Percentiles rank a stretch among this genome's conserved stretches.
These are phyloP conservation scores for Fusarium haematococcum DNA, from an alignment of 2,329 filamentous ascomycete species.

Conservation along the genomic window DNA sequence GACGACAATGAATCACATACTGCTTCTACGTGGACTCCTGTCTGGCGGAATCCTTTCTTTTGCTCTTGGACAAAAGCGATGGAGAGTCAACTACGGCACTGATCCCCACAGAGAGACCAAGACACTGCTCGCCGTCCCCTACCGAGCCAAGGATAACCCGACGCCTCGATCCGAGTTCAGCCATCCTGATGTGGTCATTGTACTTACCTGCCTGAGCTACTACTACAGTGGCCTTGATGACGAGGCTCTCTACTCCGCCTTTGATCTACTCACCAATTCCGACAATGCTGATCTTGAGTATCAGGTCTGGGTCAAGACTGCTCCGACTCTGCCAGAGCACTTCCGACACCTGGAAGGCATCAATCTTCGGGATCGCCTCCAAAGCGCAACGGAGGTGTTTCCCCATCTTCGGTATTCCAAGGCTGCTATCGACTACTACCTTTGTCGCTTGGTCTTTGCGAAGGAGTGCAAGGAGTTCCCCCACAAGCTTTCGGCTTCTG, in stretches of 20 bases:
- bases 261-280: constrained; percentile 60
- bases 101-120: constrained; percentile 54
- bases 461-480: constrained; percentile 73
- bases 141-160: constrained; percentile 69
- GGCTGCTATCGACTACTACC: constrained; percentile 71
- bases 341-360: constrained; percentile 62
- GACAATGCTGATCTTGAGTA: constrained; percentile 68
- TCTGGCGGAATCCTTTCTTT: constrained; percentile 66
- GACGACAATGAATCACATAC: constrained; percentile 49
- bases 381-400: constrained; percentile 64
- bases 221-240: constrained; percentile 68
- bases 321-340: constrained; percentile 45
- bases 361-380: constrained; percentile 67
- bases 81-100: constrained; percentile 74
- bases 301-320: constrained; percentile 57
- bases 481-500: constrained; percentile 71
- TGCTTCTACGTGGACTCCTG: constrained; percentile 68
- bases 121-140: constrained; percentile 68
- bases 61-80: constrained; percentile 67
- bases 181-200: constrained; percentile 69
- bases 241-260: constrained; percentile 59
- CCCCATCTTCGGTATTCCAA: constrained; percentile 65
- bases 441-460: constrained; percentile 69
- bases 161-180: constrained; percentile 69
- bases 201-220: constrained; percentile 66